Evolutionary conservation across 106 monocot species (phyloP).

Genomic region (Acorus calamus): DNA sequence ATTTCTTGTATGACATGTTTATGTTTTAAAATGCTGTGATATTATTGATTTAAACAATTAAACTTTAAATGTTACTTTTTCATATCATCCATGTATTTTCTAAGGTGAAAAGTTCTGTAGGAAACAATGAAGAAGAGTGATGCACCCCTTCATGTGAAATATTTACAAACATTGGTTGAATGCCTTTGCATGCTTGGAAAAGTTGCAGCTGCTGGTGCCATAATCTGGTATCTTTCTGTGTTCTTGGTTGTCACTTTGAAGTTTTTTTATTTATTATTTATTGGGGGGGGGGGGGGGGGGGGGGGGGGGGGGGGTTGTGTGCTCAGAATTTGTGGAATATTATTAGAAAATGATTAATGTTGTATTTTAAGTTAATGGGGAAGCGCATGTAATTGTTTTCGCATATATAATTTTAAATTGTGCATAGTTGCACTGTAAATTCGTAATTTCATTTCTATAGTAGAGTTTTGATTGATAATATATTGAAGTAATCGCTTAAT

Average conservation of each 20-base stretch:
- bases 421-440: too few relatives aligned
- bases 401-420: too few relatives aligned
- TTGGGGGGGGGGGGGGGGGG: too few relatives aligned
- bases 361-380: not conserved
- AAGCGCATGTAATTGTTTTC: not conserved
- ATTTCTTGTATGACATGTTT: slow-evolving; percentile 59
- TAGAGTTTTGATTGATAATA: too few relatives aligned
- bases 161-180: slow-evolving; percentile 81
- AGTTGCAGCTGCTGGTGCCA: slow-evolving; percentile 97
- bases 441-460: too few relatives aligned
- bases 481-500: too few relatives aligned
- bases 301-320: too few relatives aligned
- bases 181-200: slow-evolving; percentile 98
- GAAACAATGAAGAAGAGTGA: slow-evolving; percentile 88
- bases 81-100: not conserved
- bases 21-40: not conserved
- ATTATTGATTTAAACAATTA: not conserved
- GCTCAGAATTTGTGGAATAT: not conserved
- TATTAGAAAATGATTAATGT: not conserved
- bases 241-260: not conserved
- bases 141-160: slow-evolving; percentile 52
- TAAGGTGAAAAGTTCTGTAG: slow-evolving; percentile 19
- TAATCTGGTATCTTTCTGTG: slow-evolving; percentile 65
- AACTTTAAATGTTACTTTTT: not conserved
- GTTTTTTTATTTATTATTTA: slow-evolving; percentile 1